A percentile compares a stretch with the other conserved stretches of the same genome.
Conservation (phyloP, 2,329 filamentous ascomycete species). For the Apiospora saccharicola region DNA sequence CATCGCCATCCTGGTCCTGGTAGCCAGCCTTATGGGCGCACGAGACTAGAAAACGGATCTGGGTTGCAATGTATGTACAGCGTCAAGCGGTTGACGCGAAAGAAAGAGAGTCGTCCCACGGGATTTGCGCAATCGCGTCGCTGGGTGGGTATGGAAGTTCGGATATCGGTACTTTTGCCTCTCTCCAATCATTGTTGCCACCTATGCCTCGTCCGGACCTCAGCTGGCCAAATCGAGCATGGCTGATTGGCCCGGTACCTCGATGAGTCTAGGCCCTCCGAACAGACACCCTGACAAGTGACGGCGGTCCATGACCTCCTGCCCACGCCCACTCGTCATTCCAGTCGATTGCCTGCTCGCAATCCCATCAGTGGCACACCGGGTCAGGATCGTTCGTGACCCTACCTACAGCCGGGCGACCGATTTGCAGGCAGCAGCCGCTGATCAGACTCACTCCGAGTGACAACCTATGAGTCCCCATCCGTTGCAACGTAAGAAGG, state of each 20-base stretch:
- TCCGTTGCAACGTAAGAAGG: background rate
- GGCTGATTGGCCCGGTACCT: conserved; percentile 22
- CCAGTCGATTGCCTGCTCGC: conserved; percentile 9
- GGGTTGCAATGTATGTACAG: background rate
- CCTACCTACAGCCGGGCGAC: conserved; percentile 7
- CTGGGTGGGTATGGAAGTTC: background rate
- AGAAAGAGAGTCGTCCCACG: background rate
- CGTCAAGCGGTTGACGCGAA: background rate
- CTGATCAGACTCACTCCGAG: background rate
- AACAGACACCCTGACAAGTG: conserved; percentile 14
- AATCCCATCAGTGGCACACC: background rate
- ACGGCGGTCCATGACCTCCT: conserved; percentile 6
- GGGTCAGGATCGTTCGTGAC: background rate
- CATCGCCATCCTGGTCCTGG: background rate
- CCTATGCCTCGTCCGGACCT: conserved; percentile 8
- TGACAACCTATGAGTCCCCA: background rate
- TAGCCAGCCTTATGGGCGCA: background rate
- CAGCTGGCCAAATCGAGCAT: conserved; percentile 17
- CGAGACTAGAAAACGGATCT: background rate
- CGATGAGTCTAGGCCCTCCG: conserved; percentile 18
- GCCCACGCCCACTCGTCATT: background rate
- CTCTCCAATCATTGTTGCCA: conserved; percentile 17
- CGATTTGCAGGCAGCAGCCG: background rate
- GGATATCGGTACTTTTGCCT: background rate
- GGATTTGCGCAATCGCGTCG: background rate